Evolutionary conservation across 1,284 basidiomycete genomes (phyloP).

Genomic region (Abortiporus biennis): DNA sequence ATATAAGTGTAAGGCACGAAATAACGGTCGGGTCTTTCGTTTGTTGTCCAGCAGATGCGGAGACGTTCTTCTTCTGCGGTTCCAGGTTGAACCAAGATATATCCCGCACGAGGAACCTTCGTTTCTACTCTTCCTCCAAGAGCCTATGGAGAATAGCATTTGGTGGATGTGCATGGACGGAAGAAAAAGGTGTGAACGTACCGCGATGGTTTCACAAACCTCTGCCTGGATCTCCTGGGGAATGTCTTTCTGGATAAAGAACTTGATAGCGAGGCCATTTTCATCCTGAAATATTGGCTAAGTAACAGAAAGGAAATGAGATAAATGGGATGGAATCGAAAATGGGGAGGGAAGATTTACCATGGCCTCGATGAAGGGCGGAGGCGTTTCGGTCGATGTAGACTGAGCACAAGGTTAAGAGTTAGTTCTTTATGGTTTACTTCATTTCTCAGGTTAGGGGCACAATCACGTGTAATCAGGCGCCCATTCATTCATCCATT

Average conservation of each 20-base stretch:
- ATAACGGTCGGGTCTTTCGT: constrained; percentile 62
- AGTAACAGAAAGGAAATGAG: neutral
- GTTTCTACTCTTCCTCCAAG: constrained; percentile 69
- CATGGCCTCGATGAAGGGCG: neutral
- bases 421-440: constrained; percentile 4
- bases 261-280: constrained; percentile 62
- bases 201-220: constrained; percentile 63
- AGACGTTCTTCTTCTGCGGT: constrained; percentile 68
- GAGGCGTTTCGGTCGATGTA: constrained; percentile 4
- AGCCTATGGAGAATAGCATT: constrained; percentile 30
- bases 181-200: constrained; percentile 26
- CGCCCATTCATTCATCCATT: neutral
- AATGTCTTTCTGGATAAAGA: constrained; percentile 78
- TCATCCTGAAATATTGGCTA: constrained; percentile 62
- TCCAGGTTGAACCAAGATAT: constrained; percentile 60
- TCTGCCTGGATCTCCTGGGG: constrained; percentile 58
- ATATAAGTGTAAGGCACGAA: constrained; percentile 76
- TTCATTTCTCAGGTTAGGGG: constrained; percentile 14
- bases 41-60: constrained; percentile 56
- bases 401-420: constrained; percentile 8
- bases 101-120: constrained; percentile 71
- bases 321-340: neutral
- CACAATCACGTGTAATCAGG: neutral
- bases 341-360: neutral
- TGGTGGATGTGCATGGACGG: neutral